Percentiles rank a stretch among this genome's conserved stretches.
Evolutionary conservation across 176 grass and related monocot species (phyloP).

Genomic region (Rhynchospora breviuscula): DNA sequence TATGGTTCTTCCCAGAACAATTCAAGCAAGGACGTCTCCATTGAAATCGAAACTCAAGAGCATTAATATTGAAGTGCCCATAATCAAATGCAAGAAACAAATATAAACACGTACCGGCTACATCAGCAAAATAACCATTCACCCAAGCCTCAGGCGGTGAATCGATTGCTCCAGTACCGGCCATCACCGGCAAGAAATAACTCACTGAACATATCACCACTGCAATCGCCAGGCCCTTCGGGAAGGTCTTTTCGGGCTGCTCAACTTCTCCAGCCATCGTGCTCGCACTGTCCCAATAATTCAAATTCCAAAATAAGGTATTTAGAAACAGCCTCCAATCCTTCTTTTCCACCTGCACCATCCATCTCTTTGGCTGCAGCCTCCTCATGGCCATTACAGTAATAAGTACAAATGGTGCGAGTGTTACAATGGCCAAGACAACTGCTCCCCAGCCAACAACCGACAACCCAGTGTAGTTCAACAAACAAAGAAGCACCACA

Average conservation of each 20-base stretch:
- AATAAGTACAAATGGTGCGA: constrained; percentile 38
- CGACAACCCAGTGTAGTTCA: constrained; percentile 56
- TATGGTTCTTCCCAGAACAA: not conserved
- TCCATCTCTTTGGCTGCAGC: constrained; percentile 32
- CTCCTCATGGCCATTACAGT: constrained; percentile 22
- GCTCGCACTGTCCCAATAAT: constrained; percentile 44
- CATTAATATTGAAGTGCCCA: not conserved
- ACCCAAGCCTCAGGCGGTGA: constrained; percentile 42
- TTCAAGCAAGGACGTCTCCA: not conserved
- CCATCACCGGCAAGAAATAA: constrained; percentile 68
- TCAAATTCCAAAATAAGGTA: constrained; percentile 47
- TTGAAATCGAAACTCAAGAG: not conserved
- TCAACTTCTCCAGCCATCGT: constrained; percentile 43
- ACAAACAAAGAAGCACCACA: constrained; percentile 37
- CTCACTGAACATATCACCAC: constrained; percentile 44
- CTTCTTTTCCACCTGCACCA: constrained; percentile 19
- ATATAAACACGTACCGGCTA: not conserved
- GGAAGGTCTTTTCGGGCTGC: constrained; percentile 28
- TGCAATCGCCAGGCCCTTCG: constrained; percentile 24
- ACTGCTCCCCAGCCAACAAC: constrained; percentile 65
- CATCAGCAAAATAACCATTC: constrained; percentile 65
- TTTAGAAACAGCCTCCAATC: constrained; percentile 43
- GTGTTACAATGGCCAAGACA: constrained; percentile 43
- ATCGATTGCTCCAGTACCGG: constrained; percentile 42
- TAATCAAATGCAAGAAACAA: not conserved